phyloP scores from a whole-genome alignment of 768 basidiomycete genomes.

The Suillus weaverae region DNA sequence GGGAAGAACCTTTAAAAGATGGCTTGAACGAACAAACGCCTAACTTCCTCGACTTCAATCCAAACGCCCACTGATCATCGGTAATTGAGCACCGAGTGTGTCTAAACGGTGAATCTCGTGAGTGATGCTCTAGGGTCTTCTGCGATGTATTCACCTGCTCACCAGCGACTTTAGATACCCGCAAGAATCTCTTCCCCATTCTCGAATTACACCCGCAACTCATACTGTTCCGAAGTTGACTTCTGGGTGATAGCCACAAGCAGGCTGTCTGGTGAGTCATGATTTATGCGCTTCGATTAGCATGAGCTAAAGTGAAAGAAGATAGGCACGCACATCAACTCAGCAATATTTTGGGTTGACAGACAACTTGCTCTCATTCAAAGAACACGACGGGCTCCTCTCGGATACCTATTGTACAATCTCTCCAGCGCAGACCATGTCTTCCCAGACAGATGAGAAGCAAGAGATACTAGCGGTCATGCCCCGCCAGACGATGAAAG shows the following conservation, averaged over 20 bases:
- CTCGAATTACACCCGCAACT: neutral
- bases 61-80: neutral
- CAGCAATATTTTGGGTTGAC: constrained; percentile 11
- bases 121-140: neutral
- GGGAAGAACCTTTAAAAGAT: neutral
- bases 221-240: neutral
- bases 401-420: no score
- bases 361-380: neutral
- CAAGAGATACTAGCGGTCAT: no score
- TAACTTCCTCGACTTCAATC: neutral
- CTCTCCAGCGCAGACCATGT: no score
- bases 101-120: neutral
- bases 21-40: neutral
- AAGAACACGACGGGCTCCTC: no score
- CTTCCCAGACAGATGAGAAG: no score
- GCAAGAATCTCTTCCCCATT: neutral
- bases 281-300: constrained; percentile 12
- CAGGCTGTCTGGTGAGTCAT: neutral
- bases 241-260: no score
- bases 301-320: constrained; percentile 14
- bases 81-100: neutral
- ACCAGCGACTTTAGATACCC: neutral
- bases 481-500: neutral
- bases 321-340: no score
- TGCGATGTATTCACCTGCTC: neutral